phyloP scores from a whole-genome alignment of 176 grass and related monocot genomes.

The Zea luxurians region DNA sequence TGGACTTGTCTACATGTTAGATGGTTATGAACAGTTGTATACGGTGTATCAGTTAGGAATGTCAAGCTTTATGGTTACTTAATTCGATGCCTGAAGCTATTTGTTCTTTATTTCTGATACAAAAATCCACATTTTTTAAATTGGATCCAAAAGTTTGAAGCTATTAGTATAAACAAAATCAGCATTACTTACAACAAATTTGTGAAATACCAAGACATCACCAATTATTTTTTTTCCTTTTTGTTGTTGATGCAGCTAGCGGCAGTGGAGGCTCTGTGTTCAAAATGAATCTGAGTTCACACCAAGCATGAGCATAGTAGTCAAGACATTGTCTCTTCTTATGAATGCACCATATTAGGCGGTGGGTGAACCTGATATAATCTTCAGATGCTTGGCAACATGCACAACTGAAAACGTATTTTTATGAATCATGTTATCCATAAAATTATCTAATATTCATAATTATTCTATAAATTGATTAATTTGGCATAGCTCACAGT shows the following conservation, averaged over 20 bases:
- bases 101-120: not conserved
- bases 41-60: not conserved
- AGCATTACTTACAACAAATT: not conserved
- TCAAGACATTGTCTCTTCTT: constrained; percentile 74
- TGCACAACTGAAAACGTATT: constrained; percentile 18
- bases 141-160: not conserved
- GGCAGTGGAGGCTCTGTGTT: constrained; percentile 68
- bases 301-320: constrained; percentile 82
- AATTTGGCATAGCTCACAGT: too few relatives aligned
- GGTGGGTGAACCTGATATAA: constrained; percentile 22
- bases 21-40: not conserved
- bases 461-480: too few relatives aligned
- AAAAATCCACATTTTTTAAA: constrained; percentile 21
- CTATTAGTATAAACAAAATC: constrained; percentile 3
- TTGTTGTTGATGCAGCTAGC: constrained; percentile 52
- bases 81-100: not conserved
- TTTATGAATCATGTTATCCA: too few relatives aligned
- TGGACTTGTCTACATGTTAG: not conserved
- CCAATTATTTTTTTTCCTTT: not conserved
- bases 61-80: not conserved
- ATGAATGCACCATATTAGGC: constrained; percentile 44
- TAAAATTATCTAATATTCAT: too few relatives aligned
- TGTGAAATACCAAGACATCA: constrained; percentile 16
- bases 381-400: constrained; percentile 45
- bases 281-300: constrained; percentile 80